phyloP scores from a whole-genome alignment of 2,329 filamentous ascomycete genomes.

The Talaromyces sp. region DNA sequence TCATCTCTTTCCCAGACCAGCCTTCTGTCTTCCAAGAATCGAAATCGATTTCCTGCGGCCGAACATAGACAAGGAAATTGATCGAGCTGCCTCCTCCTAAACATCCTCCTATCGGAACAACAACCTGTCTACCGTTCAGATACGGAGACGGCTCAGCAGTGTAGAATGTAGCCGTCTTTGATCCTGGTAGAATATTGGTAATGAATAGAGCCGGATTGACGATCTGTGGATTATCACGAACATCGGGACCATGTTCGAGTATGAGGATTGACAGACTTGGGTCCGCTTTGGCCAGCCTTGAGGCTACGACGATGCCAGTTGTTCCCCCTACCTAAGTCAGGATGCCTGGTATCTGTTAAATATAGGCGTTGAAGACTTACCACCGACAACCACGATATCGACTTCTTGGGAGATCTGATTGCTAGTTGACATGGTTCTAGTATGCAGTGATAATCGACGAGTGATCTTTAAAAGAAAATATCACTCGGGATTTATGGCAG shows the following conservation, averaged over 20 bases:
- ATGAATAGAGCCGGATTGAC: not conserved
- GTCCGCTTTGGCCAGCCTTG: slow-evolving; percentile 11
- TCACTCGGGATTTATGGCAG: not conserved
- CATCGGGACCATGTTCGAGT: slow-evolving; percentile 1
- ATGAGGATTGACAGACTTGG: slow-evolving; percentile 2
- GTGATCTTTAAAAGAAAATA: not conserved
- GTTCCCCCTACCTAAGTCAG: slow-evolving; percentile 1
- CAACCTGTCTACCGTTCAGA: not conserved
- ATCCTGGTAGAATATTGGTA: not conserved
- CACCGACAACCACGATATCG: not conserved
- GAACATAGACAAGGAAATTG: slow-evolving; percentile 12
- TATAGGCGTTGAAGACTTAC: not conserved
- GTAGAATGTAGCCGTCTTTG: slow-evolving; percentile 4
- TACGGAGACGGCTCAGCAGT: not conserved
- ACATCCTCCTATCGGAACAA: slow-evolving; percentile 3
- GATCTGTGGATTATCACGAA: not conserved
- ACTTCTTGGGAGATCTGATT: not conserved
- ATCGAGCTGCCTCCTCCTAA: slow-evolving; percentile 10
- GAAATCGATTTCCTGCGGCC: slow-evolving; percentile 5
- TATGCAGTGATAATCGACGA: not conserved
- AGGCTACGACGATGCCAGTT: slow-evolving; percentile 5
- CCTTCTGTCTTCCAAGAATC: slow-evolving; percentile 7
- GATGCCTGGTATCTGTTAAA: not conserved
- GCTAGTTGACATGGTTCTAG: not conserved
- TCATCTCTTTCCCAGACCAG: slow-evolving; percentile 11